Base-by-base conservation (phyloP, 2,329 filamentous ascomycete genomes). In the Aspergillus costaricaensis region DNA sequence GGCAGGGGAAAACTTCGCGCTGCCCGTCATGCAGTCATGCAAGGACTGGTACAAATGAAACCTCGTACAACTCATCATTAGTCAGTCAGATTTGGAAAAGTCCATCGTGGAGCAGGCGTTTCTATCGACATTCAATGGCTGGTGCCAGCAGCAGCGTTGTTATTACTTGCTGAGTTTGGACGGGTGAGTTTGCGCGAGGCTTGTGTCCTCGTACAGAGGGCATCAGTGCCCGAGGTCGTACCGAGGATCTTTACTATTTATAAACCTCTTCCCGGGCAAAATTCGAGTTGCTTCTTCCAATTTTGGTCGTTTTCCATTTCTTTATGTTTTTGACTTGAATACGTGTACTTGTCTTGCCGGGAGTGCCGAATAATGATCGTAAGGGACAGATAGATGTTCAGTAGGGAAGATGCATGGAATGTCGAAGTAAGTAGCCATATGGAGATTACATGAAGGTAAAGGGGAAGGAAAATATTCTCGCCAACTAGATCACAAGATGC, bases 191-290 rank as follows among this genome's bases (percentile, higher is more conserved):
- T 44, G 41, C 19, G 41, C 17, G 41, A 44, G 19, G 41, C 21
- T 23, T 23, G 19, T 49, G 44, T 49, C 23, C 47, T 15, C 30
- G 47, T 36, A 36, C 32, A 36, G 27, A 36, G 25, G 47, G n/a
- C 27, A 50, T 30, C 25, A 50, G 47, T 30, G 47, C 47, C 47
- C 47, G 47, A 25, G 23, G 6, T 23, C 21, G 44, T 49, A 23
- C 44, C 44, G 47, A 50, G 47, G 47, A 50, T 50, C 27, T 27
- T 50, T 50, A 19, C 47, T 50, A 50, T 50, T 50, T 6, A 50
- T 50, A 50, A 27, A 50, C 17, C 21, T n/a, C 23, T 25, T 10
- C 15, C 6, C 47, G 14, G 21, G 47, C 21, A 30, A 36, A 36
- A 27, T 25, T 49, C 47, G n/a, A 36, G 5, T 43, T 19, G 41